Evolutionary conservation across 352 stramenopile genomes (phyloP).

Genomic region (Phytophthora hibernalis): DNA sequence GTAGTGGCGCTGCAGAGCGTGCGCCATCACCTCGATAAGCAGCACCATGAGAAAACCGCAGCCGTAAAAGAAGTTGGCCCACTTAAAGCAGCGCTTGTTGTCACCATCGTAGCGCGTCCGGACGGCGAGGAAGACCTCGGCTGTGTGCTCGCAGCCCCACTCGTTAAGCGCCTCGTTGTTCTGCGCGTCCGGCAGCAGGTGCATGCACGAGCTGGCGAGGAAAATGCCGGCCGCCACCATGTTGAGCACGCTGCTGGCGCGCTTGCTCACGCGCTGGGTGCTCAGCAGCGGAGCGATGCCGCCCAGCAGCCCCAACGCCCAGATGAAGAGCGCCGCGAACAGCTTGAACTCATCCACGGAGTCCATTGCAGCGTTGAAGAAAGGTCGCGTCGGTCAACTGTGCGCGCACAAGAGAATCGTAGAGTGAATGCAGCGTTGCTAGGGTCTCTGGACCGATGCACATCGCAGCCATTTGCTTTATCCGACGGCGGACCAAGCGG

Average conservation of each 20-base stretch:
- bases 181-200: constrained; percentile 81
- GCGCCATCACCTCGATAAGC: constrained; percentile 74
- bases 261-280: constrained; percentile 43
- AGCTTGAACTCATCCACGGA: constrained; percentile 73
- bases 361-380: constrained; percentile 38
- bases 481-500: constrained; percentile 33
- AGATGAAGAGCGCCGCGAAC: constrained; percentile 62
- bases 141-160: constrained; percentile 53
- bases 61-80: constrained; percentile 85
- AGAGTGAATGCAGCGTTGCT: constrained; percentile 23
- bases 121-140: constrained; percentile 43
- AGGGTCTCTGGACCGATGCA: constrained; percentile 7
- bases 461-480: constrained; percentile 19
- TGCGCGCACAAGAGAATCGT: constrained; percentile 18
- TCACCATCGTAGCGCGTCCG: constrained; percentile 34
- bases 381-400: constrained; percentile 9
- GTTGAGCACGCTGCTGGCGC: constrained; percentile 71
- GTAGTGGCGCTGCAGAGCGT: constrained; percentile 61
- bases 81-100: constrained; percentile 68
- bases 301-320: constrained; percentile 57
- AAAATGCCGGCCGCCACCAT: constrained; percentile 87
- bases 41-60: constrained; percentile 79
- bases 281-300: constrained; percentile 63
- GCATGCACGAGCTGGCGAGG: constrained; percentile 78
- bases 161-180: constrained; percentile 61